Evolutionary conservation across 495 filamentous ascomycete species (phyloP).

Genomic region (Cenococcum geophilum): DNA sequence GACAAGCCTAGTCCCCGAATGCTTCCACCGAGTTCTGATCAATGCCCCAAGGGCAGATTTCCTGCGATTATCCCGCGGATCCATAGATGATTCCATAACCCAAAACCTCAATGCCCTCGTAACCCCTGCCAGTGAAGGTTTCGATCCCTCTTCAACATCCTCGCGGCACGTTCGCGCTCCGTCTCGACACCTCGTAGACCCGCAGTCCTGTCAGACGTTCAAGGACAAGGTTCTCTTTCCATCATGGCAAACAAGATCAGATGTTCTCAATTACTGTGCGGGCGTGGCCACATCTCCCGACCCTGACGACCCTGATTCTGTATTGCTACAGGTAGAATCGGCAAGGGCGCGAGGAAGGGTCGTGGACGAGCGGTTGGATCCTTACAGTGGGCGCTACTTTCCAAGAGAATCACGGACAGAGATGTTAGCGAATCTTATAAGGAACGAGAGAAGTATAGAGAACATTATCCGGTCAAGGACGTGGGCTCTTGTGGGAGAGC

Average conservation of each 20-base stretch:
- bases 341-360: slow-evolving; percentile 65
- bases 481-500: slow-evolving; percentile 74
- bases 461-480: slow-evolving; percentile 75
- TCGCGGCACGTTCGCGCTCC: slow-evolving; percentile 47
- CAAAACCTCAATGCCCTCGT: slow-evolving; percentile 89
- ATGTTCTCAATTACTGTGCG: slow-evolving; percentile 85
- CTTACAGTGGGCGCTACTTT: slow-evolving; percentile 81
- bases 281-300: slow-evolving; percentile 82
- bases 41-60: slow-evolving; percentile 60
- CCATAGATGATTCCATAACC: slow-evolving; percentile 87
- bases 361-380: slow-evolving; percentile 85
- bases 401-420: slow-evolving; percentile 81
- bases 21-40: slow-evolving; percentile 15
- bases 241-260: slow-evolving; percentile 78
- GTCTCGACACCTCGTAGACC: slow-evolving; percentile 47
- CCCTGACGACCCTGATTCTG: slow-evolving; percentile 76
- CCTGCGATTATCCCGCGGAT: slow-evolving; percentile 74
- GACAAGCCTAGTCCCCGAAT: slow-evolving; percentile 14
- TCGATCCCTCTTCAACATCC: slow-evolving; percentile 74
- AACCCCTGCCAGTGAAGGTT: slow-evolving; percentile 63
- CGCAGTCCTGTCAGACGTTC: slow-evolving; percentile 60
- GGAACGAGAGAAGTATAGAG: slow-evolving; percentile 83
- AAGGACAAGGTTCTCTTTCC: slow-evolving; percentile 76
- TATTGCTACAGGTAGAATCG: slow-evolving; percentile 63
- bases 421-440: slow-evolving; percentile 64